Conservation (phyloP, 345 rosid genomes). For the Cardamine occulta region DNA sequence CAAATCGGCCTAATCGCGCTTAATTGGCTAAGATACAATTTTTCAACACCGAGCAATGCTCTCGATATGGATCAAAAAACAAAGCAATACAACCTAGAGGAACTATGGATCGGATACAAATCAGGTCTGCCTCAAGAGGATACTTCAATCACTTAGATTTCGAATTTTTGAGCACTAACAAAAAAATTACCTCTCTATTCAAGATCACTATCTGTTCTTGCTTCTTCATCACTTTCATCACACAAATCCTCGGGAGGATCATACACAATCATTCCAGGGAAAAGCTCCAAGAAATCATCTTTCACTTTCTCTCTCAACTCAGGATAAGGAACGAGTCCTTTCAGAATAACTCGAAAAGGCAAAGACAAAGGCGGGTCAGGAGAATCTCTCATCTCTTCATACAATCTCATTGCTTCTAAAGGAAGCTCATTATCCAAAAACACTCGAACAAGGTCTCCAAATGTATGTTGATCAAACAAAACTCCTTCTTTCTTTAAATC, state of each 20-base stretch:
- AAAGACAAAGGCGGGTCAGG: slow-evolving; percentile 84
- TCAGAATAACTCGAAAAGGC: slow-evolving; percentile 88
- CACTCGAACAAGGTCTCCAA: slow-evolving; percentile 80
- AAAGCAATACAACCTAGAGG: neutral
- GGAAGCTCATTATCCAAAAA: slow-evolving; percentile 70
- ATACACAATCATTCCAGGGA: slow-evolving; percentile 84
- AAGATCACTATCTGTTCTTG: slow-evolving; percentile 53
- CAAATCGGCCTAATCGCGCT: no score
- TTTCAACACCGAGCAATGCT: no score
- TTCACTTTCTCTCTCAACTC: slow-evolving; percentile 80
- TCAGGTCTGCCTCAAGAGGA: neutral
- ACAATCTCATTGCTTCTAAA: slow-evolving; percentile 76
- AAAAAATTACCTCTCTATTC: slow-evolving; percentile 40
- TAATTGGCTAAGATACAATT: no score
- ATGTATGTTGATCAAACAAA: slow-evolving; percentile 87
- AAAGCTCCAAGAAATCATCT: slow-evolving; percentile 86
- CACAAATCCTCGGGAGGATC: slow-evolving; percentile 87
- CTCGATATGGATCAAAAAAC: neutral
- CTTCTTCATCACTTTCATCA: slow-evolving; percentile 50
- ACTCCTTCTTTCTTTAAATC: slow-evolving; percentile 81
- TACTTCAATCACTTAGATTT: neutral
- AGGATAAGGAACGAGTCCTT: slow-evolving; percentile 87
- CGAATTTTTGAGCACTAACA: neutral
- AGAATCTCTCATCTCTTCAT: slow-evolving; percentile 69
- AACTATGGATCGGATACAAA: neutral